Evolutionary conservation across 164 flowering plant species (phyloP).

Genomic region (Nelumbo lutea): DNA sequence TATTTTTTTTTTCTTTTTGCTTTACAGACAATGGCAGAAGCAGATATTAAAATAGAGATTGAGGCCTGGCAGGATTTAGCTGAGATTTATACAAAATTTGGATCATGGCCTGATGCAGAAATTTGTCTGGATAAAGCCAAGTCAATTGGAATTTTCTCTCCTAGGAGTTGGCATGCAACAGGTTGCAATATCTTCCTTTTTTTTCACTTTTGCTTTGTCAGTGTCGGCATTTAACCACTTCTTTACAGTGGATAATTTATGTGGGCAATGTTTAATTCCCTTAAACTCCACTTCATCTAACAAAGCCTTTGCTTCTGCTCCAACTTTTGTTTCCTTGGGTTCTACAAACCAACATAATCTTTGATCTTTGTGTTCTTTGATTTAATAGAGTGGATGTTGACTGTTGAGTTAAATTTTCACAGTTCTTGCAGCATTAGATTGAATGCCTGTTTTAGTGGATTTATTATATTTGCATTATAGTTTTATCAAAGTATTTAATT

Average conservation of each 20-base stretch:
- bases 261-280: neutral
- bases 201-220: neutral
- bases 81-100: slow-evolving; percentile 48
- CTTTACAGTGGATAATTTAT: neutral
- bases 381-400: too few species aligned
- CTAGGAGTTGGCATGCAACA: slow-evolving; percentile 71
- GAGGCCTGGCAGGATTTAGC: slow-evolving; percentile 88
- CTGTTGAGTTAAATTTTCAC: too few species aligned
- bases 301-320: neutral
- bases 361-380: too few species aligned
- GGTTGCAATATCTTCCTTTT: slow-evolving; percentile 34
- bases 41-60: slow-evolving; percentile 39
- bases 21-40: slow-evolving; percentile 34
- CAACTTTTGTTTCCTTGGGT: too few species aligned
- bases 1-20: neutral
- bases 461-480: too few species aligned
- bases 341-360: too few species aligned
- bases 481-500: too few species aligned
- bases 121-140: slow-evolving; percentile 68
- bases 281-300: neutral
- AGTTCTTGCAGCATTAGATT: too few species aligned
- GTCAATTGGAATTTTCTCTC: slow-evolving; percentile 45
- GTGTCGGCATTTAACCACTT: neutral
- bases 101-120: slow-evolving; percentile 62
- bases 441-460: too few species aligned